These are phyloP conservation scores for Solanum sitiens DNA, from an alignment of 257 asterid species.

Conservation along the genomic window DNA sequence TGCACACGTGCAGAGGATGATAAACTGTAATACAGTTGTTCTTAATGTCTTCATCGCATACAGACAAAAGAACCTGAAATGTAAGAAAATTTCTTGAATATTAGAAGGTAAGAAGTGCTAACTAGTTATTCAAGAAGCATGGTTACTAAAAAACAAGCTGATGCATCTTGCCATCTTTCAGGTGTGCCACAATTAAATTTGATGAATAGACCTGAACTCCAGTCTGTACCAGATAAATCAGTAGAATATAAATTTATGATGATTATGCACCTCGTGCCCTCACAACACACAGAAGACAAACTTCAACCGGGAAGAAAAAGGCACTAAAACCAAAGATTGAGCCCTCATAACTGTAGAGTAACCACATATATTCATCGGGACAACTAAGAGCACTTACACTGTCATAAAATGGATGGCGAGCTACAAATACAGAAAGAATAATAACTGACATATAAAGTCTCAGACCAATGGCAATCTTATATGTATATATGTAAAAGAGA, in stretches of 20 bases:
- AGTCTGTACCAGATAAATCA: not conserved
- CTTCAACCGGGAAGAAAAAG: not conserved
- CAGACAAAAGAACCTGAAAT: not conserved
- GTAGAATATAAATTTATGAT: not conserved
- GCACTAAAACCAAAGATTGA: not conserved
- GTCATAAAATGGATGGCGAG: not conserved
- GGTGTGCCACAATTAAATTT: not conserved
- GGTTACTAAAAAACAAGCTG: not conserved
- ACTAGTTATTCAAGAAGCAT: not conserved
- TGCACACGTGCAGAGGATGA: not conserved
- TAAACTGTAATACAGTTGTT: not conserved
- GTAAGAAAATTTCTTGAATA: not conserved
- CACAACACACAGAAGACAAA: not conserved
- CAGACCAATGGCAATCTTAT: not conserved
- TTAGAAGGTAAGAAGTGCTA: not conserved
- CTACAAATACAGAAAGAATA: not conserved
- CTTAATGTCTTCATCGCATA: not conserved
- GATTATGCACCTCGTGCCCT: not conserved
- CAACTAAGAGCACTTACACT: not conserved
- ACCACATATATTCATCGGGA: not conserved
- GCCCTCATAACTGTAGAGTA: not conserved
- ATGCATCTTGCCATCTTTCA: not conserved
- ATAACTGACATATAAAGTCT: not conserved
- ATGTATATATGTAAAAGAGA: not conserved
- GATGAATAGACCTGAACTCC: not conserved